Conservation (phyloP, 2,329 filamentous ascomycete genomes). For the Cytospora leucostoma region DNA sequence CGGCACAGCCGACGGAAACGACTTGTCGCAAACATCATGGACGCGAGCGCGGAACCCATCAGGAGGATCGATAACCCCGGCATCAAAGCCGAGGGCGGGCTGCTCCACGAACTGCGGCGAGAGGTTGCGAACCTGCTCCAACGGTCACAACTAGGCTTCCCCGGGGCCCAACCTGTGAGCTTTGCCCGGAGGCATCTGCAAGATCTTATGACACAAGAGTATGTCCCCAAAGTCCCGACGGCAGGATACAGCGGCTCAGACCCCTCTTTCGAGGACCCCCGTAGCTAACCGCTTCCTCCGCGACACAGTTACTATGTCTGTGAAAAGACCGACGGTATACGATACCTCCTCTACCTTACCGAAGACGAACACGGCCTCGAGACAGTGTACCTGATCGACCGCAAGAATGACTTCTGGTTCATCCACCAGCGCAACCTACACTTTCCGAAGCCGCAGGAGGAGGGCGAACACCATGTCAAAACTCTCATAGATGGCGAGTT, state of each 20-base stretch:
- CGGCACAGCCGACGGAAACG: constrained; percentile 4
- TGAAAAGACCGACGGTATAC: constrained; percentile 96
- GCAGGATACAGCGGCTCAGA: neutral
- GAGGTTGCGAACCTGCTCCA: constrained; percentile 77
- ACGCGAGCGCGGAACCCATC: constrained; percentile 41
- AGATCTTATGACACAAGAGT: constrained; percentile 81
- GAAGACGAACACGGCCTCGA: constrained; percentile 62
- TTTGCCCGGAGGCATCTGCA: constrained; percentile 79
- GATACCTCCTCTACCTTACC: constrained; percentile 91
- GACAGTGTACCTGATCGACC: constrained; percentile 90
- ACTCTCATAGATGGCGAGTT: constrained; percentile 93
- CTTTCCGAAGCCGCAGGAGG: constrained; percentile 72
- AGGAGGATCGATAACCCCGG: constrained; percentile 62
- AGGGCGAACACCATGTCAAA: constrained; percentile 69
- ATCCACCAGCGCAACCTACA: constrained; percentile 71
- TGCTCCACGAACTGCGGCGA: constrained; percentile 63
- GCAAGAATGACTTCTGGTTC: constrained; percentile 96
- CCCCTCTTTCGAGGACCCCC: neutral
- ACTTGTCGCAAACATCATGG: constrained; percentile 23
- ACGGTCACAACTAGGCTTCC: constrained; percentile 70
- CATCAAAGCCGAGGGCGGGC: constrained; percentile 62
- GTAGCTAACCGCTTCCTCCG: constrained; percentile 1
- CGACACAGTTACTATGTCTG: constrained; percentile 81
- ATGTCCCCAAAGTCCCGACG: constrained; percentile 33
- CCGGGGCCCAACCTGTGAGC: constrained; percentile 91